These are phyloP conservation scores for Cairneyella variabilis DNA, from an alignment of 495 filamentous ascomycete genomes.

Conservation along the genomic window DNA sequence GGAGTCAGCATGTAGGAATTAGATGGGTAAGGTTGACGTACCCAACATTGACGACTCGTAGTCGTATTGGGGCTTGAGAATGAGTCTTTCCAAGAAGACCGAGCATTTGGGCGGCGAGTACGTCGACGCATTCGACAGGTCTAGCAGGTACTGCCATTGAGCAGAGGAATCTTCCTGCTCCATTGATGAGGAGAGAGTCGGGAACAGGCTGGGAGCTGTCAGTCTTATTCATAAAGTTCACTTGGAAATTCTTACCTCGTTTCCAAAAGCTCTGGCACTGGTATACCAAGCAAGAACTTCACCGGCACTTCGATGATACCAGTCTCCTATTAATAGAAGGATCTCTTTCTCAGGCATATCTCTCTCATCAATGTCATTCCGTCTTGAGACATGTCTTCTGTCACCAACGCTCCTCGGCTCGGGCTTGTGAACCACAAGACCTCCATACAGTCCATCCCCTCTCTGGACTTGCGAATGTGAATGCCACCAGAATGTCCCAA, in stretches of 20 bases:
- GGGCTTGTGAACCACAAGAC: constrained; percentile 47
- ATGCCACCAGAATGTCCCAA: constrained; percentile 42
- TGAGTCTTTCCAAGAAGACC: neutral
- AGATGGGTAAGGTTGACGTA: constrained; percentile 14
- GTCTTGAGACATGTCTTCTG: constrained; percentile 3
- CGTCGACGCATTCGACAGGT: constrained; percentile 39
- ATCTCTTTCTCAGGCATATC: constrained; percentile 33
- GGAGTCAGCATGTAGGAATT: no score
- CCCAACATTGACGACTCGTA: constrained; percentile 20
- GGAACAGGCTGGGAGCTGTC: constrained; percentile 40
- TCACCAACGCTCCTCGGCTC: constrained; percentile 28
- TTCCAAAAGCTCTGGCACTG: constrained; percentile 39
- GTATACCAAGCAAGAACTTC: constrained; percentile 46
- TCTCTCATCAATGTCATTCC: neutral
- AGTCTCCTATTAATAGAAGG: constrained; percentile 48
- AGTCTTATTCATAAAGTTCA: neutral
- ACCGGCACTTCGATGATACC: constrained; percentile 40
- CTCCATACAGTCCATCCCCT: constrained; percentile 54
- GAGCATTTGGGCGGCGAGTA: constrained; percentile 4
- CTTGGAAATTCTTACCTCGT: constrained; percentile 26
- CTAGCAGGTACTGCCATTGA: constrained; percentile 44
- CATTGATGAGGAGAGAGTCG: constrained; percentile 49
- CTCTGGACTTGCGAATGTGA: constrained; percentile 36
- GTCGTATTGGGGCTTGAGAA: neutral
- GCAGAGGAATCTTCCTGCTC: constrained; percentile 44